Base-by-base conservation (phyloP, 257 asterid species). In the Agastache rugosa region DNA sequence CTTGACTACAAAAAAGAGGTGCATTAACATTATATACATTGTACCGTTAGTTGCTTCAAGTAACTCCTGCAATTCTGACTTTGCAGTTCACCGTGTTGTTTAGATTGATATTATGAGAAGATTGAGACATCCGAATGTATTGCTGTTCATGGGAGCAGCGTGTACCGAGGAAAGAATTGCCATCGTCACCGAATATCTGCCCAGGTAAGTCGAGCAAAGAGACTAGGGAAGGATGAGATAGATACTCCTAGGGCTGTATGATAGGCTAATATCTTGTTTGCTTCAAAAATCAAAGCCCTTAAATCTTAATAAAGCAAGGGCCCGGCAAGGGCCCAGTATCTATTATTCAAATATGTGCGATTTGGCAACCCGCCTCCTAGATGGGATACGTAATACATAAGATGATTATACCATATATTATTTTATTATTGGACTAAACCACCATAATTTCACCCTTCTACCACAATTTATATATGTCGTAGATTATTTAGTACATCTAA, bases 81-180 rank as follows among this genome's bases (percentile, higher is more conserved):
- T 44, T 54, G 45, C 42, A 61, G 65, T 56, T 63, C 29, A 42
- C 48, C 65, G 17, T 75, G 25, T 62, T 64, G 9, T 74, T 72
- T 83, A 91, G 97, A 83, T 89, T 75, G 81, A 85, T 76, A 84
- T 87, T 58, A 89, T 91, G 96, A 86, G 87, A 80, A 85, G 88
- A 79, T 77, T 91, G 65, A 86, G 96, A 51, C 96, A 91, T 83
- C 97, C 96, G 27, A 91, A 87, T 75, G 92, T 91, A 63, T 77
- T 91, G 67, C 76, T 91, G 77, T 91, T 87, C 76, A 89, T 89
- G 97, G 97, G 96, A 68, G 97, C 91, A 22, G 87, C 85, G 3
- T 78, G 77, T 69, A 78, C 92, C 22, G 80, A 82, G 10, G 92
- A 88, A 81, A 91, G 84, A 82, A 87, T 87, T 14, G 96, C 92